Evolutionary conservation across 345 rosid species (phyloP), one percentile per base, ranked within the genome.

Genomic region (Abelmoschus esculentus): DNA sequence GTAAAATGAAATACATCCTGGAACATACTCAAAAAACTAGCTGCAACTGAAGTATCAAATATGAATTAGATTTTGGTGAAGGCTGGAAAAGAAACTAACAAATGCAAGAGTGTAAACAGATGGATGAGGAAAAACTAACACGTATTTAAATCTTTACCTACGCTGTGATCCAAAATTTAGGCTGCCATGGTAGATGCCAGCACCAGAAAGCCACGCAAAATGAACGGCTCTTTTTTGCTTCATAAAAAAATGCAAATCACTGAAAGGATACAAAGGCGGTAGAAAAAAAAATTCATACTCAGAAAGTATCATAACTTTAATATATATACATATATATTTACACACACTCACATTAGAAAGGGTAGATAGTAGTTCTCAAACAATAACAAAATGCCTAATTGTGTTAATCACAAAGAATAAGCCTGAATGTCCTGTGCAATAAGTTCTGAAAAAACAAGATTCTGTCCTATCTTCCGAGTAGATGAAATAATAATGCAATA

Each of bases 151-250:
- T 14, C 32, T 69, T 65, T 79, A 93, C 99, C 99, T 91, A 78
- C 75, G 92, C 70, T 93, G 97, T 61, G 96, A 87, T 80, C 99
- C 98, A 84, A 95, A 95, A 81, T 91, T 95, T 32, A 95, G 81
- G 77, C 96, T 90, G 14, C 99, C 99, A 69, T 91, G 92, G 77
- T 91, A 95, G 61, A 95, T 90, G 61, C 99, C 99, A 49, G 97
- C 97, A 72, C 99, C 97, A 67, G 99, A 91, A 81, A 95, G 96
- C 99, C 99, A 95, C 15, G 99, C 96, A 76, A 95, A 95, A 85
- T 95, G 97, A 68, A 89, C 85, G 8, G 99, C 97, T 86, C 99
- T 83, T 83, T 97, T 83, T 83, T 95, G 99, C 85, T 95, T 91
- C 84, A 95, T 90, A 80, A 79, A 95, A 85, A 95, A 95, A 83